Evolutionary conservation across 2,329 filamentous ascomycete genomes (phyloP), one percentile per base, ranked within the genome.

Genomic region (Pyricularia sp.): DNA sequence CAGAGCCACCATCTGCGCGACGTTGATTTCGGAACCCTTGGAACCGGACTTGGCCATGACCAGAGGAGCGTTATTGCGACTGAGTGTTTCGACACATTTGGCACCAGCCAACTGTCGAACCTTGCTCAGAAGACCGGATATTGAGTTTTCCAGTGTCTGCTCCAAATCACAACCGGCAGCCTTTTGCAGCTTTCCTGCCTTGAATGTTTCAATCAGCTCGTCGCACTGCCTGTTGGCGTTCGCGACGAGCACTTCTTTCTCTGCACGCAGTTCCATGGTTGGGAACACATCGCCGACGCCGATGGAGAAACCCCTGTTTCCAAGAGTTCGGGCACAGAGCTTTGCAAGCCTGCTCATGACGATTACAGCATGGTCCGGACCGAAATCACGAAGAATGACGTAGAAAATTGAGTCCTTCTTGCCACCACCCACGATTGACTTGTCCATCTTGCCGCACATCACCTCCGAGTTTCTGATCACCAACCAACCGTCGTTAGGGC

Each of bases 401-500:
- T 97, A 99, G 76, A 98, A 99, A 25, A 99, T 90, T 0, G 94
- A 97, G 77, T 97, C 94, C 77, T 99, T 99, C 83, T 98, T 98
- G 74, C 95, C 95, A 6, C 92, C 89, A 73, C 95, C 95, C n/a
- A 99, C 92, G 0, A 94, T 98, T 1, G 92, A 92, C 80, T 99
- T 99, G 82, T 99, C 95, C 93, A 98, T 97, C 70, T 90, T 87
- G 71, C 95, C 95, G 76, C 94, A 98, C 92, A 99, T 97, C 71
- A 98, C 89, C 77, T 97, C 94, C 0, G 94, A 98, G 77, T 99
- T 98, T 69, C 94, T 91, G 71, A 99, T 90, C 17, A 97, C 93
- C 11, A 99, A 83, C 86, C 92, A 98, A 9, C 90, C 89, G 77
- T 99, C 95, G 72, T 95, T 92, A 20, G 91, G 88, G 74, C 94